A percentile compares a stretch with the other conserved stretches of the same genome.
Evolutionary conservation across 2,329 filamentous ascomycete genomes (phyloP).

Genomic region (Monilinia aucupariae): DNA sequence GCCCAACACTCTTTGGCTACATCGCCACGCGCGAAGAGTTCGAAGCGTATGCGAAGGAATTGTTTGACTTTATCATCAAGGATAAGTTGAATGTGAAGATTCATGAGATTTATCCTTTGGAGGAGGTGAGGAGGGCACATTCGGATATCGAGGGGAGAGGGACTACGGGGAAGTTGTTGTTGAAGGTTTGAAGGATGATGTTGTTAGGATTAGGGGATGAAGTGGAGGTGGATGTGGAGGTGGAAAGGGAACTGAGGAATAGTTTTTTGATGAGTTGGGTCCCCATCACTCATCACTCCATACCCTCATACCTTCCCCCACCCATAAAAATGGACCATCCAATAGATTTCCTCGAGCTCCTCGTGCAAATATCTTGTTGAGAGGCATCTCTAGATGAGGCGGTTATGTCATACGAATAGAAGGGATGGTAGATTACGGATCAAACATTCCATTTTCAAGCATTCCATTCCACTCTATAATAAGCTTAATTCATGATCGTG

Average conservation of each 20-base stretch:
- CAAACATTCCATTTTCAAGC: too few species aligned
- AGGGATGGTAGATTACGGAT: too few species aligned
- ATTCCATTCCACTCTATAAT: too few species aligned
- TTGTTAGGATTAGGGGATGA: slow-evolving; percentile 30
- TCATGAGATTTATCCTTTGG: slow-evolving; percentile 71
- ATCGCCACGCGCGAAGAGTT: slow-evolving; percentile 65
- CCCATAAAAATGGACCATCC: too few species aligned
- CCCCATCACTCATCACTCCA: too few species aligned
- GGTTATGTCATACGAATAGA: too few species aligned
- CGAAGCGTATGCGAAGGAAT: slow-evolving; percentile 61
- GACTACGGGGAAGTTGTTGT: slow-evolving; percentile 76
- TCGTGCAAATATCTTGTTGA: too few species aligned
- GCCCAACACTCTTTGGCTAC: slow-evolving; percentile 69
- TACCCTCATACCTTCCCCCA: too few species aligned
- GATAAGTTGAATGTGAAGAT: slow-evolving; percentile 67
- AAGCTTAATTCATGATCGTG: too few species aligned
- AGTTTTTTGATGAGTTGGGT: too few species aligned
- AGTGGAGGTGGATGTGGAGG: background rate
- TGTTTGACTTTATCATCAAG: slow-evolving; percentile 66
- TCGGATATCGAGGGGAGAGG: slow-evolving; percentile 73
- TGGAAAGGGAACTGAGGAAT: background rate
- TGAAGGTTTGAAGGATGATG: slow-evolving; percentile 45
- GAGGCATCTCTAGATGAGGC: too few species aligned
- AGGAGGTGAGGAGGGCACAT: slow-evolving; percentile 68
- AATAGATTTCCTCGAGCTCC: too few species aligned